A percentile compares a stretch with the other conserved stretches of the same genome.
Conservation (phyloP, 768 basidiomycete genomes). For the Lanmaoa pseudosensibilis region DNA sequence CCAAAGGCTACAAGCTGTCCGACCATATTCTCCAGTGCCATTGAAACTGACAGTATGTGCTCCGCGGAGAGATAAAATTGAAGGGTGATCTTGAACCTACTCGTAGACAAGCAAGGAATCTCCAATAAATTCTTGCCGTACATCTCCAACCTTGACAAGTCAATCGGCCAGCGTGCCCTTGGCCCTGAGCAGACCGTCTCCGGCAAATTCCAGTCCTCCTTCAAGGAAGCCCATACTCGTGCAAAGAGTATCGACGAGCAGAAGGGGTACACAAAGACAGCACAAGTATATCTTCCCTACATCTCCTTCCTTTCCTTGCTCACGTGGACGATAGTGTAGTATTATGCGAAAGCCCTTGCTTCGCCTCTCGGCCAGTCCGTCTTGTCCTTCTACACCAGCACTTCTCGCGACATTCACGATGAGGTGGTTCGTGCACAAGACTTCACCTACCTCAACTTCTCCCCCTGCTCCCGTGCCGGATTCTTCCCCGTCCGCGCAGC, state of each 20-base stretch:
- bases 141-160: constrained; percentile 68
- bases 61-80: not conserved
- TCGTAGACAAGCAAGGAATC: constrained; percentile 78
- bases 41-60: constrained; percentile 68
- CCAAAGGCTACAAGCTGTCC: constrained; percentile 80
- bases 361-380: constrained; percentile 80
- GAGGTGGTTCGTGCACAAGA: constrained; percentile 78
- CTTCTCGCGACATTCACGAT: constrained; percentile 85
- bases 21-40: constrained; percentile 78
- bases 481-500: constrained; percentile 6
- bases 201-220: constrained; percentile 62
- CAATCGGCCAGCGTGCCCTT: constrained; percentile 65
- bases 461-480: constrained; percentile 7
- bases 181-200: constrained; percentile 84
- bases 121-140: constrained; percentile 81
- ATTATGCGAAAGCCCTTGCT: constrained; percentile 73
- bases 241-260: constrained; percentile 79
- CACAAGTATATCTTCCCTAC: constrained; percentile 41
- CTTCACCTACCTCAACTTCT: constrained; percentile 16
- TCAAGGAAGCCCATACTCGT: constrained; percentile 65
- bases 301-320: not conserved
- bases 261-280: constrained; percentile 69
- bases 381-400: constrained; percentile 78
- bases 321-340: constrained; percentile 41
- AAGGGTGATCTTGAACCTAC: not conserved